Base-by-base conservation (phyloP, 2,329 filamentous ascomycete species). In the Xylariaceae sp. region DNA sequence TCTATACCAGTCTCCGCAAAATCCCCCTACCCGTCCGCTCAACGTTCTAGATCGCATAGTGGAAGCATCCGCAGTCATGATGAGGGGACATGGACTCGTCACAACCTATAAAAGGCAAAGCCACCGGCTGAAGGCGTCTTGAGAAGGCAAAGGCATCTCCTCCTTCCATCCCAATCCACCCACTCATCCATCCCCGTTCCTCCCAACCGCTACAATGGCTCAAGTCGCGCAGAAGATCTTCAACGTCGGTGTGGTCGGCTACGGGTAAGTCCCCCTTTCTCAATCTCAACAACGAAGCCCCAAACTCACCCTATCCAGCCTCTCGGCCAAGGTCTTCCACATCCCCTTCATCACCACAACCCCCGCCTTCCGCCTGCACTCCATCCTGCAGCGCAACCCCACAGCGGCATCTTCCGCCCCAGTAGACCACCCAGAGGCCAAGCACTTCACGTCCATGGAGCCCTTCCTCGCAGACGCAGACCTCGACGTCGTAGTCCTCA, bases 281-380 rank as follows among this genome's bases (percentile, higher is more conserved):
- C 35, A 6, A 18, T 8, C 4, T 18, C n/a, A 10, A 37, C 17
- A 3, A 6, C 11, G 2, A 41, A 59, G 11, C 35, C 30, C 11
- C 4, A 41, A 15, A 53, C 35, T 41, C 34, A 60, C 39, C 63
- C 49, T 67, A 10, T 9, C 39, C 58, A 83, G 82, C 71, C 69
- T 82, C 55, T 84, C 82, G 1, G 89, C 90, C 74, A 92, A 92
- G 71, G 80, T 88, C 75, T 94, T 93, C 76, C 89, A 94, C 74
- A 91, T 93, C 70, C 90, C 89, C 63, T 89, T 92, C 75, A 82
- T 94, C 74, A 76, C 77, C 56, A 80, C 81, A 35, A 84, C 87
- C 0, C 79, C 85, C 5, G 77, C 82, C 57, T 80, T 92, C 71
- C 85, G 80, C 55, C 83, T 93, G 17, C 83, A 90, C 70, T 84